Evolutionary conservation across 352 stramenopile genomes (phyloP).

Genomic region (Globisporangium splendens): DNA sequence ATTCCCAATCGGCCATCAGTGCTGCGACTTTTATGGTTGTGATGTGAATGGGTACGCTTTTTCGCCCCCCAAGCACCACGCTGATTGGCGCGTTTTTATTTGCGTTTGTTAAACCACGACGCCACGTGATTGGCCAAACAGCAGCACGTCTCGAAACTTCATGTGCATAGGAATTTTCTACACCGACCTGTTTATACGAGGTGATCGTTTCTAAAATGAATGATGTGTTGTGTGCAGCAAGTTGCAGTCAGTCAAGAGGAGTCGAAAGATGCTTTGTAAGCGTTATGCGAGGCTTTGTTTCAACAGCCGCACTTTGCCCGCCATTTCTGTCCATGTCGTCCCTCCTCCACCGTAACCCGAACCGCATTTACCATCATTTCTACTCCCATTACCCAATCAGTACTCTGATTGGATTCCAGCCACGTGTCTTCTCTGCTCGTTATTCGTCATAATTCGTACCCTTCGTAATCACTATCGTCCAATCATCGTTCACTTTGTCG

Average conservation of each 20-base stretch:
- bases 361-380: constrained; percentile 6
- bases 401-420: constrained; percentile 9
- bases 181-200: too few species aligned
- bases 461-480: background rate
- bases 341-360: background rate
- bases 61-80: constrained; percentile 3
- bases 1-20: background rate
- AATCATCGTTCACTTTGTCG: background rate
- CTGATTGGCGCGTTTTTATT: constrained; percentile 2
- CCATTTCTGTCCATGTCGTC: constrained; percentile 1
- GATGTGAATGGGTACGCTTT: too few species aligned
- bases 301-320: background rate
- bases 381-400: background rate
- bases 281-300: background rate
- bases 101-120: background rate
- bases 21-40: too few species aligned
- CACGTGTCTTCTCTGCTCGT: constrained; percentile 10
- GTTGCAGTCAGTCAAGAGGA: background rate
- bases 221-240: background rate
- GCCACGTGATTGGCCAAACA: constrained; percentile 16
- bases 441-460: constrained; percentile 16
- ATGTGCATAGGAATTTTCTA: too few species aligned
- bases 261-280: background rate
- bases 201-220: constrained; percentile 3
- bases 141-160: too few species aligned